phyloP scores from a whole-genome alignment of 495 filamentous ascomycete species.

The Lophiostoma macrostomum region DNA sequence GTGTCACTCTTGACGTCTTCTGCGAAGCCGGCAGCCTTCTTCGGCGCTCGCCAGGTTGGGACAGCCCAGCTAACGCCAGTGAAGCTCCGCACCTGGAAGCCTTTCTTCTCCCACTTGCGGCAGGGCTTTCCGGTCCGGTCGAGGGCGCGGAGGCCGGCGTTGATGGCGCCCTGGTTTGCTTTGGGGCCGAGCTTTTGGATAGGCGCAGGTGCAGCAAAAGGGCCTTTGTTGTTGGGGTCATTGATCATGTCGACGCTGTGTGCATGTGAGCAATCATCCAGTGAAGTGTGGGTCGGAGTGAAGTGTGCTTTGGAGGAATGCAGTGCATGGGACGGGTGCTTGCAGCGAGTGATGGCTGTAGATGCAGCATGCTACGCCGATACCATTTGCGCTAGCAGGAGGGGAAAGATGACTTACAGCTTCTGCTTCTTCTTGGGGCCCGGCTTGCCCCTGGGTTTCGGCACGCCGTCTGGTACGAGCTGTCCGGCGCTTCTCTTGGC shows the following conservation, averaged over 20 bases:
- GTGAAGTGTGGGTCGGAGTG: not conserved
- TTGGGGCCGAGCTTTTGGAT: conserved; percentile 89
- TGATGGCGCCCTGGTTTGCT: conserved; percentile 96
- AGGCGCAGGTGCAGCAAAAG: conserved; percentile 27
- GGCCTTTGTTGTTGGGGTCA: conserved; percentile 29
- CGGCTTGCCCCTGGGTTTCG: conserved; percentile 77
- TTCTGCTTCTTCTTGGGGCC: conserved; percentile 92
- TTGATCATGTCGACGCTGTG: conserved; percentile 34
- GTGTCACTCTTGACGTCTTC: conserved; percentile 50
- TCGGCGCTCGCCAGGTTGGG: conserved; percentile 77
- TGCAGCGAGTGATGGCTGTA: not conserved
- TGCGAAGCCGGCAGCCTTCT: conserved; percentile 43
- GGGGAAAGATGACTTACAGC: conserved; percentile 64
- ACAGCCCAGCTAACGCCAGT: conserved; percentile 85
- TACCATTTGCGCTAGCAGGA: not conserved
- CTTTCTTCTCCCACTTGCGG: conserved; percentile 82
- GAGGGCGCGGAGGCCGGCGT: conserved; percentile 88
- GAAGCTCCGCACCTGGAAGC: conserved; percentile 84
- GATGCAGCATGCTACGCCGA: not conserved
- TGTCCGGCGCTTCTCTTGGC: conserved; percentile 54
- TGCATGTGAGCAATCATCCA: conserved; percentile 5
- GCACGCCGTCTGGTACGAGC: conserved; percentile 54
- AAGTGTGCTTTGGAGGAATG: not conserved
- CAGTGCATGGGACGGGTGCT: not conserved
- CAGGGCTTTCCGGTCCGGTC: conserved; percentile 88